Base-by-base conservation (phyloP, 768 basidiomycete genomes). In the Mycena capillaripes region DNA sequence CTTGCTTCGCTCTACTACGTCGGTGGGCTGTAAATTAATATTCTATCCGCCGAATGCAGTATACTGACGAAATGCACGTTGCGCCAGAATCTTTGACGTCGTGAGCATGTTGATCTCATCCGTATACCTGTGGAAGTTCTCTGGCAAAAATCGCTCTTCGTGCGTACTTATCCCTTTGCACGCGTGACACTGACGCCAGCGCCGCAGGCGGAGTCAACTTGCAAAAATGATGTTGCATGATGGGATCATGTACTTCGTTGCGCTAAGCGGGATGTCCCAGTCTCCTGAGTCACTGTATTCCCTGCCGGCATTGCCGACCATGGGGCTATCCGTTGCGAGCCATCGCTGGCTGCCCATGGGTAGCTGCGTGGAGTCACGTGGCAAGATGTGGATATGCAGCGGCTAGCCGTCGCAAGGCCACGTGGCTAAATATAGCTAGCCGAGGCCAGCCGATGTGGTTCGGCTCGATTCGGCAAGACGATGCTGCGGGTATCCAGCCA, bases 171-270 rank as follows among this genome's bases (percentile, higher is more conserved):
- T 19, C 29, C n/a, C 30, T 46, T 50, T 34, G 21, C 44, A 32
- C 27, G 40, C 16, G 40, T 17, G 40, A 10, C 40, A 42, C 40
- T 42, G 40, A 42, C 40, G 40, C 46, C 44, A 50, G 27, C 30
- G 46, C 19, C 16, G n/a, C 29, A 46, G 65, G 11, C 11, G 25
- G 46, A 57, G 21, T 38, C 46, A 46, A 17, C 38, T 72, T 3
- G 48, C 60, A 21, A 29, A 29, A 38, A 62, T 72, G 48, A 72
- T 72, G 66, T 27, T 72, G 19, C 8, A 56, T 17, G 71, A 72
- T 21, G 66, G 66, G 8, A 46, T 72, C 21, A 56, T 68, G 60
- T 72, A 72, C 50, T 72, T 72, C 55, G 6, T 72, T 56, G 71
- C 66, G 23, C 53, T 72, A n/a, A 58, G 42, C 30, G 66, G 66